Evolutionary conservation across 108 stramenopile species (phyloP).

Genomic region (Skeletonema costatum): DNA sequence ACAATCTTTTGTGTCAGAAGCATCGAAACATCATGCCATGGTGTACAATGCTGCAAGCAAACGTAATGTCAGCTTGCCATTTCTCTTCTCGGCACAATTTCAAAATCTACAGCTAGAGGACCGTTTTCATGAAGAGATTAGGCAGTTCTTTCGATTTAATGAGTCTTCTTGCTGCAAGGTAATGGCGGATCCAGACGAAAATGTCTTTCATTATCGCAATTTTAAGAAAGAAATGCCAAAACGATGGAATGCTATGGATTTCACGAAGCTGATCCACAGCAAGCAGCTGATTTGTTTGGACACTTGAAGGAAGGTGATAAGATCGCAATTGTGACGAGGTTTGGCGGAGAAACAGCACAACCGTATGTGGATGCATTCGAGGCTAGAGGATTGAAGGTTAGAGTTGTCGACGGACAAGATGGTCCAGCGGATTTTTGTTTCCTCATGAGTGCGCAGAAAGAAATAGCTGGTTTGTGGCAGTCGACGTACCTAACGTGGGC

Average conservation of each 20-base stretch:
- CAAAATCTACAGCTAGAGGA: conserved; percentile 10
- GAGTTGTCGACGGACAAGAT: conserved; percentile 35
- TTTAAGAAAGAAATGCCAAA: conserved; percentile 60
- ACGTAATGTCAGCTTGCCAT: conserved; percentile 14
- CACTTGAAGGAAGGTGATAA: conserved; percentile 49
- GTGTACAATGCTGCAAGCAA: conserved; percentile 9
- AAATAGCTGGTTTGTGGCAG: conserved; percentile 43
- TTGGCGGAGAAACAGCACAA: conserved; percentile 7
- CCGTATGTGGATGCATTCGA: conserved; percentile 40
- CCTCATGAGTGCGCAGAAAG: conserved; percentile 46
- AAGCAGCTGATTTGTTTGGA: conserved; percentile 43
- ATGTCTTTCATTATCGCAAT: conserved; percentile 63
- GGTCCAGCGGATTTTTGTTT: conserved; percentile 72
- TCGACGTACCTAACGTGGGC: conserved; percentile 63
- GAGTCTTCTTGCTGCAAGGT: conserved; percentile 18
- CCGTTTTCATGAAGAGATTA: conserved; percentile 15
- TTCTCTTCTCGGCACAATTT: conserved; percentile 15
- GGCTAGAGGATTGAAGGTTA: conserved; percentile 42
- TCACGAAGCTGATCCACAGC: conserved; percentile 55
- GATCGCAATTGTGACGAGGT: conserved; percentile 48
- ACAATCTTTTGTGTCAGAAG: background rate
- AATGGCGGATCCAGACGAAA: conserved; percentile 50
- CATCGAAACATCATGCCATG: background rate
- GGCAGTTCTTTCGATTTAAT: conserved; percentile 42
- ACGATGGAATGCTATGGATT: conserved; percentile 45